Percentiles rank a stretch among this genome's conserved stretches.
These are phyloP conservation scores for Musa acuminata DNA, from an alignment of 176 grass and related monocot genomes.

Conservation along the genomic window DNA sequence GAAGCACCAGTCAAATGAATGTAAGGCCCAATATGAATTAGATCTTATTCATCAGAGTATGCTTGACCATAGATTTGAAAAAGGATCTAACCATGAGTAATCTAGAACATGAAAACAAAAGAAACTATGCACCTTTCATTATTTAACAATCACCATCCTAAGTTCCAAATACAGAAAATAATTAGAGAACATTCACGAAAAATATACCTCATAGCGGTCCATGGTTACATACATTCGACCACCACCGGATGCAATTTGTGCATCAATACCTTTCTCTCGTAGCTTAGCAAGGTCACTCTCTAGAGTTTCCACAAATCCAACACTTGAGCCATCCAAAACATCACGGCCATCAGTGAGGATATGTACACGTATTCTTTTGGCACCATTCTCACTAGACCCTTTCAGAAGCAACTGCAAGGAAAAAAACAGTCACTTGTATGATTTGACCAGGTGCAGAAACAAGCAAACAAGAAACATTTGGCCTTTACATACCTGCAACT, in stretches of 20 bases:
- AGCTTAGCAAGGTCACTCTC: constrained; percentile 72
- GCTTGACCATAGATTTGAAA: background rate
- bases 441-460: background rate
- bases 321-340: constrained; percentile 92
- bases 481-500: constrained; percentile 55
- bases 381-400: constrained; percentile 71
- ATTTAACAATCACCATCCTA: background rate
- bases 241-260: constrained; percentile 81
- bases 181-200: background rate
- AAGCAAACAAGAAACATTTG: background rate
- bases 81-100: background rate
- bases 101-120: background rate
- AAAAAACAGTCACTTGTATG: constrained; percentile 3
- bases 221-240: constrained; percentile 98
- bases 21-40: background rate
- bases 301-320: constrained; percentile 86
- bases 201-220: constrained; percentile 95
- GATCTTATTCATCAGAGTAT: background rate
- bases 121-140: background rate
- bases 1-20: background rate
- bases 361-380: constrained; percentile 91
- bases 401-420: constrained; percentile 74
- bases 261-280: constrained; percentile 75
- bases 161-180: background rate
- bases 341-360: constrained; percentile 95